phyloP scores from a whole-genome alignment of 2,329 filamentous ascomycete species.

The Penicillium sp. region DNA sequence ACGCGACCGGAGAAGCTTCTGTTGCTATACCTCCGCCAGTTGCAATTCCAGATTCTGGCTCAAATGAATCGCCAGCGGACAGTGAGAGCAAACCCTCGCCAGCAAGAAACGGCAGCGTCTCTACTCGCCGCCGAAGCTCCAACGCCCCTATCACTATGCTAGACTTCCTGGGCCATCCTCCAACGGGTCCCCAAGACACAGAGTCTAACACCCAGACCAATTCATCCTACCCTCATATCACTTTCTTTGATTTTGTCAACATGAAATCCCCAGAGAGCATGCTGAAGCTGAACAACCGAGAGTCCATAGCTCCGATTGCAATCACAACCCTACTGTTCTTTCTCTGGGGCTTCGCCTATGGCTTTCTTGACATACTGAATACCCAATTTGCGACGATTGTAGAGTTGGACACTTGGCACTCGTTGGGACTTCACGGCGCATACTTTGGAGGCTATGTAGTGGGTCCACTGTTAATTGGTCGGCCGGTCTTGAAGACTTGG shows the following conservation, averaged over 20 bases:
- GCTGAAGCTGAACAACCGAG: slow-evolving; percentile 57
- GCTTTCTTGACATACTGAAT: slow-evolving; percentile 80
- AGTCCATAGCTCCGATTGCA: slow-evolving; percentile 58
- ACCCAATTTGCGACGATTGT: slow-evolving; percentile 57
- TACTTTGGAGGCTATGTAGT: slow-evolving; percentile 62
- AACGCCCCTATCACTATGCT: slow-evolving; percentile 40
- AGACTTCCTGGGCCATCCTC: slow-evolving; percentile 56
- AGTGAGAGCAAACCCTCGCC: slow-evolving; percentile 20
- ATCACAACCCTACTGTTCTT: slow-evolving; percentile 80
- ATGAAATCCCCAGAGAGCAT: slow-evolving; percentile 59
- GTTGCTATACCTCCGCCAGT: slow-evolving; percentile 12
- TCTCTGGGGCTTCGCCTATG: slow-evolving; percentile 88
- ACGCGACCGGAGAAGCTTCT: slow-evolving; percentile 7
- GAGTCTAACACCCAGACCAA: slow-evolving; percentile 41
- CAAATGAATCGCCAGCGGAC: slow-evolving; percentile 6
- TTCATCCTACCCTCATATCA: slow-evolving; percentile 38
- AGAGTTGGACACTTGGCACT: slow-evolving; percentile 33
- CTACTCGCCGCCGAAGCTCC: slow-evolving; percentile 4
- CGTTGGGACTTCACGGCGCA: slow-evolving; percentile 56
- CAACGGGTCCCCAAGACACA: slow-evolving; percentile 32
- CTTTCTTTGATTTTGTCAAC: slow-evolving; percentile 64
- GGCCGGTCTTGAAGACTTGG: slow-evolving; percentile 56
- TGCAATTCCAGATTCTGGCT: background rate
- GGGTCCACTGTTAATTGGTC: slow-evolving; percentile 57
- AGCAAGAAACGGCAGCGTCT: slow-evolving; percentile 13